Percentiles rank a stretch among this genome's conserved stretches.
Evolutionary conservation across 2,329 filamentous ascomycete species (phyloP).

Genomic region (Sporothrix humicola): DNA sequence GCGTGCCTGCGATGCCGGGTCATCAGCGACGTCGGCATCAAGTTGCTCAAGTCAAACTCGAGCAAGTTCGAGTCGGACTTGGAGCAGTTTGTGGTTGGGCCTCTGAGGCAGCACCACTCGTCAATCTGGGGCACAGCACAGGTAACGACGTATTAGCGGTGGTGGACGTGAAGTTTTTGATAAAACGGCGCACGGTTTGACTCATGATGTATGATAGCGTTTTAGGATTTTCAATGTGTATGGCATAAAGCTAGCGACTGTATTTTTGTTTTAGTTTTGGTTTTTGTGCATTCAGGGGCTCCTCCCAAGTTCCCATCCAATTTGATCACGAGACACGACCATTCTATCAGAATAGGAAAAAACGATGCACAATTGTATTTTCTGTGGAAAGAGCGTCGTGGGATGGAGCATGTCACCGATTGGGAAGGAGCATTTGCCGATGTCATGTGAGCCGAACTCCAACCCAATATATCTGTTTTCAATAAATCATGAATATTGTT

Average conservation of each 20-base stretch:
- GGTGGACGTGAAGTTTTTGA: neutral
- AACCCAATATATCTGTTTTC: too few relatives aligned
- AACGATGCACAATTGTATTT: too few relatives aligned
- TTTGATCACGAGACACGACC: neutral
- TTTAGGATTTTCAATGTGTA: neutral
- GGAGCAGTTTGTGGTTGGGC: slow-evolving; percentile 37
- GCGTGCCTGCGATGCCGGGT: slow-evolving; percentile 36
- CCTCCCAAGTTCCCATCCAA: neutral
- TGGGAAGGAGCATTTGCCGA: too few relatives aligned
- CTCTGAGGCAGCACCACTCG: slow-evolving; percentile 34
- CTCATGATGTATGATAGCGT: slow-evolving; percentile 16
- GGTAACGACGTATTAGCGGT: slow-evolving; percentile 30
- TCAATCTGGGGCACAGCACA: slow-evolving; percentile 34
- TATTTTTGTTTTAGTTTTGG: neutral
- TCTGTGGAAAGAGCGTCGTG: too few relatives aligned
- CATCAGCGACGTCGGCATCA: slow-evolving; percentile 32
- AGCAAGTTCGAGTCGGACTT: slow-evolving; percentile 35
- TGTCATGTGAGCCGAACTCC: too few relatives aligned
- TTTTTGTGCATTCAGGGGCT: neutral
- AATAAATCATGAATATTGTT: too few relatives aligned
- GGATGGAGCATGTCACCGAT: too few relatives aligned
- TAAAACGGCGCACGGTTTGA: neutral
- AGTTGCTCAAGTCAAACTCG: slow-evolving; percentile 33
- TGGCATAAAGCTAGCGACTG: neutral
- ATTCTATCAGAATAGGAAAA: too few relatives aligned